phyloP scores from a whole-genome alignment of 208 protist species.

The Crithidia acanthocephali region DNA sequence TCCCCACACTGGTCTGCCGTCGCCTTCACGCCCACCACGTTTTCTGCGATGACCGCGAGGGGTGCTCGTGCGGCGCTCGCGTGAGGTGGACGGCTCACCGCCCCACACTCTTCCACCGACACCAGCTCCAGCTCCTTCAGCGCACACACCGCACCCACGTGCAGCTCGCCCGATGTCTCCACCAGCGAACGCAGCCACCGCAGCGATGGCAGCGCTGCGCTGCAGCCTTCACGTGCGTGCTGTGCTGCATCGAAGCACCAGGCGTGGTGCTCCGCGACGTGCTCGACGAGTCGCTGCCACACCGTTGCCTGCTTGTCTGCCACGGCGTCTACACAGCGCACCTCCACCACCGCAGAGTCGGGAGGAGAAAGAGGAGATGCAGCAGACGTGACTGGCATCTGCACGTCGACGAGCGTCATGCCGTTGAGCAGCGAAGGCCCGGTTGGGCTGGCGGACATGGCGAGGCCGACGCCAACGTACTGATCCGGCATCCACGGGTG shows the following conservation, averaged over 20 bases:
- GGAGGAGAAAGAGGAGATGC: no score
- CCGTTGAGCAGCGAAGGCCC: background rate
- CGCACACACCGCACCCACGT: background rate
- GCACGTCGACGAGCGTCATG: conserved; percentile 8
- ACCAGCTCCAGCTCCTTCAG: background rate
- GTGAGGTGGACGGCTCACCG: background rate
- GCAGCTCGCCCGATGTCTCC: conserved; percentile 1
- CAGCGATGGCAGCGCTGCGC: background rate
- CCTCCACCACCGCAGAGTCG: background rate
- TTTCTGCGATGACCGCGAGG: background rate
- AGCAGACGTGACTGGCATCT: background rate
- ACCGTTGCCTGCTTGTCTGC: background rate
- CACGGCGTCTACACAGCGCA: conserved; percentile 16
- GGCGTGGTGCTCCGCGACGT: background rate
- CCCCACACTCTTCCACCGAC: conserved; percentile 2
- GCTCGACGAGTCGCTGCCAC: conserved; percentile 11
- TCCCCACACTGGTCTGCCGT: no score
- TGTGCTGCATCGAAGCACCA: background rate
- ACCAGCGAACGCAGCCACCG: conserved; percentile 13
- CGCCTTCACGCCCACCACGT: background rate
- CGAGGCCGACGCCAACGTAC: background rate
- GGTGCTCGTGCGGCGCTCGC: background rate
- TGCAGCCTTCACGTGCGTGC: background rate
- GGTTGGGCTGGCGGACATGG: background rate
- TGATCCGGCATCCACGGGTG: conserved; percentile 5